These are phyloP conservation scores for Blastocystis sp. DNA, from an alignment of 352 stramenopile species.

Conservation along the genomic window DNA sequence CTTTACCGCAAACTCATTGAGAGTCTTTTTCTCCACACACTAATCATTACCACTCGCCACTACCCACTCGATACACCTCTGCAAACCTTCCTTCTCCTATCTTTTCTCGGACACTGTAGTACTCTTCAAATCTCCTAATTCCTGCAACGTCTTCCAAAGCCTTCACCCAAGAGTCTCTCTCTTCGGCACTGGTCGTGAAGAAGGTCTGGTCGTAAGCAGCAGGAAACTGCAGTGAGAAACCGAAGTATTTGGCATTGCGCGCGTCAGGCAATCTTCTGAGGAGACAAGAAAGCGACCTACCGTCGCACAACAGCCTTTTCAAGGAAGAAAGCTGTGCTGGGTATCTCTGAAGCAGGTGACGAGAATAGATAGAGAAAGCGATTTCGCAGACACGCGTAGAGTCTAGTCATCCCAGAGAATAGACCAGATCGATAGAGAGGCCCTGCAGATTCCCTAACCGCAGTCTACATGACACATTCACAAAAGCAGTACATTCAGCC, in stretches of 20 bases:
- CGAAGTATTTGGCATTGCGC: constrained; percentile 69
- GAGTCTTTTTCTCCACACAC: constrained; percentile 70
- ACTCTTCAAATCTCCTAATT: constrained; percentile 78
- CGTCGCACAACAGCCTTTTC: constrained; percentile 65
- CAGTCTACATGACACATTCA: neutral
- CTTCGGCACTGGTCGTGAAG: constrained; percentile 73
- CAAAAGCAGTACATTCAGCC: neutral
- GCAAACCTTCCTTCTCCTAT: constrained; percentile 80
- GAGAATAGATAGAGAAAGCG: constrained; percentile 81
- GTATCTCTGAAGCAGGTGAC: constrained; percentile 72
- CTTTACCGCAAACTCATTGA: constrained; percentile 74
- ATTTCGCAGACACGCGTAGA: constrained; percentile 75
- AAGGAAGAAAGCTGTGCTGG: constrained; percentile 67
- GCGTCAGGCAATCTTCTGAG: neutral
- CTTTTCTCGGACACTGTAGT: constrained; percentile 77
- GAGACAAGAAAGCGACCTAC: neutral
- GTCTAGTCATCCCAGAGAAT: constrained; percentile 75
- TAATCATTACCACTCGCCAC: constrained; percentile 41
- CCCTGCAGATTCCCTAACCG: neutral
- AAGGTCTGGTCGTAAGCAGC: constrained; percentile 73
- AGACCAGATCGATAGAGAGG: constrained; percentile 62
- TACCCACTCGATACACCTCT: constrained; percentile 70
- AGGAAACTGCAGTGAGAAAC: constrained; percentile 76
- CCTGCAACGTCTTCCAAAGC: constrained; percentile 73
- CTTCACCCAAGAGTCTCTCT: constrained; percentile 73